These are phyloP conservation scores for Trichocladium uniseriatum DNA, from an alignment of 495 filamentous ascomycete species.

Conservation along the genomic window DNA sequence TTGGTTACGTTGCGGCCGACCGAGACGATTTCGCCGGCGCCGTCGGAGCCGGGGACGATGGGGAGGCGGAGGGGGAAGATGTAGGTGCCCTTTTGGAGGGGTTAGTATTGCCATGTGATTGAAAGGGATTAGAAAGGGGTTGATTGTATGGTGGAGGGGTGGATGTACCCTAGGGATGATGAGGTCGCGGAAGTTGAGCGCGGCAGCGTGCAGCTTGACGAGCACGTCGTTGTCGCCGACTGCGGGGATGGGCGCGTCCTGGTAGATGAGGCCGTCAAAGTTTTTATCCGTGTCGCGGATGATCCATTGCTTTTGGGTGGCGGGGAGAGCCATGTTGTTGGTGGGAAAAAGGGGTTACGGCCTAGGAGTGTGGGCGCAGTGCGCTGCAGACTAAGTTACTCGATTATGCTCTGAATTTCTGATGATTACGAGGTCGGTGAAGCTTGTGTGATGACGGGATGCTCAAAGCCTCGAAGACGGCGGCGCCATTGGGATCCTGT, in stretches of 20 bases:
- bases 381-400: neutral
- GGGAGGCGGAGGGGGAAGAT: constrained; percentile 50
- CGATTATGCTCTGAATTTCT: no score
- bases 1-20: constrained; percentile 57
- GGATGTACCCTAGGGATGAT: constrained; percentile 55
- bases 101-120: neutral
- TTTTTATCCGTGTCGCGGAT: constrained; percentile 45
- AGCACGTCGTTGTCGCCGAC: constrained; percentile 62
- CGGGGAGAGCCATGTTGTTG: constrained; percentile 21
- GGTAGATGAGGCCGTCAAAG: constrained; percentile 52
- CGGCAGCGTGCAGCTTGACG: constrained; percentile 65
- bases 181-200: constrained; percentile 77
- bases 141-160: neutral
- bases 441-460: no score
- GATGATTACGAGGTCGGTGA: no score
- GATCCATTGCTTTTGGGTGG: constrained; percentile 58
- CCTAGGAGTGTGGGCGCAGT: neutral
- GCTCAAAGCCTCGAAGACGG: no score
- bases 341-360: no score
- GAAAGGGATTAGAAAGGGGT: neutral
- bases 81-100: constrained; percentile 49
- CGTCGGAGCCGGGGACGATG: constrained; percentile 67
- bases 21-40: constrained; percentile 61
- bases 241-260: constrained; percentile 46
- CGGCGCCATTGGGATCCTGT: no score